phyloP scores from a whole-genome alignment of 306 rosid genomes.

The Sindora glabra region DNA sequence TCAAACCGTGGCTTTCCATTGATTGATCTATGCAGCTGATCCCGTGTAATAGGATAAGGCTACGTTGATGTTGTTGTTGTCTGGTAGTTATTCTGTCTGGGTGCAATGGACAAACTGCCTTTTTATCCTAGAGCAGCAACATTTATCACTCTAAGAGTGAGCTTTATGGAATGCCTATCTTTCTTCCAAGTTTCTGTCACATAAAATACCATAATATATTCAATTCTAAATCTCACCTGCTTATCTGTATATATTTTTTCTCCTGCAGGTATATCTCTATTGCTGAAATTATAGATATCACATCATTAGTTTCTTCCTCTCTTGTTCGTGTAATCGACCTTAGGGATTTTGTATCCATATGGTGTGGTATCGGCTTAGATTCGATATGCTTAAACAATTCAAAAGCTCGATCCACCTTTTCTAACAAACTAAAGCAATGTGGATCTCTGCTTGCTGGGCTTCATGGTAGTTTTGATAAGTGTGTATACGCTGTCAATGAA shows the following conservation, averaged over 20 bases:
- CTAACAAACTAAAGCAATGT: slow-evolving; percentile 49
- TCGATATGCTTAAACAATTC: slow-evolving; percentile 37
- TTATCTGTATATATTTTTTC: not conserved
- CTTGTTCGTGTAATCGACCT: slow-evolving; percentile 54
- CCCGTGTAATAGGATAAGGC: too few relatives aligned
- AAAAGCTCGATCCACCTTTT: slow-evolving; percentile 20
- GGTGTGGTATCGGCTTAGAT: slow-evolving; percentile 61
- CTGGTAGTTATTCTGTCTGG: too few relatives aligned
- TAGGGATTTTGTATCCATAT: slow-evolving; percentile 59
- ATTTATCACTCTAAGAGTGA: not conserved
- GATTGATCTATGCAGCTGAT: too few relatives aligned
- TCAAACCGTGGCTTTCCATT: too few relatives aligned
- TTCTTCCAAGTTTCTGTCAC: not conserved
- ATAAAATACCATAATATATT: not conserved
- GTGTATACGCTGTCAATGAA: slow-evolving; percentile 57
- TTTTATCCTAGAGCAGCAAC: too few relatives aligned
- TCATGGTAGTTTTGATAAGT: slow-evolving; percentile 38
- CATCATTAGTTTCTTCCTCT: slow-evolving; percentile 54
- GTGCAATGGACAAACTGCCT: too few relatives aligned
- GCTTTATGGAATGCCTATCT: not conserved
- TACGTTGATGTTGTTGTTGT: too few relatives aligned
- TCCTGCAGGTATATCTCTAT: slow-evolving; percentile 70
- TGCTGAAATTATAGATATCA: slow-evolving; percentile 61
- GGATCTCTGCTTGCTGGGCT: slow-evolving; percentile 52
- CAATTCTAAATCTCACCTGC: not conserved